Base-by-base conservation (phyloP, 2,329 filamentous ascomycete species). In the Acephala macrosclerotiorum region DNA sequence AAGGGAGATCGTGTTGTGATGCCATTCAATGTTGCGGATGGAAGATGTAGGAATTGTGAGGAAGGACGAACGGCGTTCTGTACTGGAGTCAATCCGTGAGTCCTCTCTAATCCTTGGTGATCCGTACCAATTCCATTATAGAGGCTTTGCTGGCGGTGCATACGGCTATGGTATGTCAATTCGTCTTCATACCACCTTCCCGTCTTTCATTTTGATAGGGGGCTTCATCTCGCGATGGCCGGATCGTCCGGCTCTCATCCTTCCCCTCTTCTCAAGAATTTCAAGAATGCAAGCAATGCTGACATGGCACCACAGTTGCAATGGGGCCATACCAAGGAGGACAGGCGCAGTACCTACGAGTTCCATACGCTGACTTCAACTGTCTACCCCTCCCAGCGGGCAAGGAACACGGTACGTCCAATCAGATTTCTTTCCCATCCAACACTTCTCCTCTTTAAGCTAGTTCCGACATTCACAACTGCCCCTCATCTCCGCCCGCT, bases 21-120 rank as follows among this genome's bases (percentile, higher is more conserved):
- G 26, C 93, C 94, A 0, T 97, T 97, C 77, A 97, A 93, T 26
- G 84, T 87, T 36, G 93, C 90, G 18, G 95, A 92, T 88, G 91
- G 80, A 66, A 84, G 77, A 38, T 97, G 94, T 79, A 97, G 94
- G 80, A 97, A 96, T 81, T 97, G 94, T 82, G 86, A 86, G 65
- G 87, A 88, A 68, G 90, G 90, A 14, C 90, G 86, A 78, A 91
- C 93, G 0, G 93, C 92, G 3, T 89, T 94, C 65, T 97, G 94
- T 78, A 90, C 87, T 0, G 88, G 87, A 64, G 84, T 87, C 2
- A 88, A 88, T 70, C 84, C 84, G 65, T 70, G 66, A 25, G 60
- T 60, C 12, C 20, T 20, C 26, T 3, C 38, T 51, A 3, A 6
- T 22, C 22, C 25, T 7, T 16, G 18, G 16, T 9, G 12, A 3